Percentiles rank a stretch among this genome's conserved stretches.
Conservation (phyloP, 495 filamentous ascomycete genomes). For the Penicillium bialowiezense region DNA sequence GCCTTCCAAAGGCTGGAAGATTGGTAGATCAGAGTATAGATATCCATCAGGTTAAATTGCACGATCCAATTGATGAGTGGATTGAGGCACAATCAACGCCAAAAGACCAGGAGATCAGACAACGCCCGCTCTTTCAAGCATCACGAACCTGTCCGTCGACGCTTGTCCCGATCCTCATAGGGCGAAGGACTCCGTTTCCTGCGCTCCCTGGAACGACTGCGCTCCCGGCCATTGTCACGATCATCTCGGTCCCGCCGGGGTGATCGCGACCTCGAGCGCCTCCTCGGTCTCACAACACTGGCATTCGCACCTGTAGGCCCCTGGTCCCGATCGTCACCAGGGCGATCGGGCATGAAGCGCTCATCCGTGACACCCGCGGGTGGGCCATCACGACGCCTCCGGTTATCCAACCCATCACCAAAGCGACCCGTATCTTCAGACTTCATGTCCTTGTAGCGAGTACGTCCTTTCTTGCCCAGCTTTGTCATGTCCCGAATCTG, state of each 20-base stretch:
- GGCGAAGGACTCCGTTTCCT: slow-evolving; percentile 65
- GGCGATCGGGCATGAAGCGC: slow-evolving; percentile 65
- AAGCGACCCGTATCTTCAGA: slow-evolving; percentile 89
- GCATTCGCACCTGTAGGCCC: slow-evolving; percentile 52
- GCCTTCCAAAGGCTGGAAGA: not conserved
- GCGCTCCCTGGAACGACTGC: slow-evolving; percentile 50
- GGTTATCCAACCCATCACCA: slow-evolving; percentile 59
- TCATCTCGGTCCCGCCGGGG: slow-evolving; percentile 30
- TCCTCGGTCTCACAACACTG: slow-evolving; percentile 39
- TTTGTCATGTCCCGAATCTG: slow-evolving; percentile 93
- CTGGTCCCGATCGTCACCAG: slow-evolving; percentile 25
- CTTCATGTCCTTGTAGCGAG: slow-evolving; percentile 83
- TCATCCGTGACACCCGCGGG: slow-evolving; percentile 59
- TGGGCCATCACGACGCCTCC: slow-evolving; percentile 36
- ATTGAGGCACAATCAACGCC: no score
- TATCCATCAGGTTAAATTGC: no score
- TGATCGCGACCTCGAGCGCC: slow-evolving; percentile 33
- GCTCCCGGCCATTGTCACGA: slow-evolving; percentile 6
- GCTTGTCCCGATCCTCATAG: slow-evolving; percentile 64
- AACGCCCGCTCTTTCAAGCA: no score
- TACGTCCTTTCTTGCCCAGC: slow-evolving; percentile 87
- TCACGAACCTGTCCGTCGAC: slow-evolving; percentile 53
- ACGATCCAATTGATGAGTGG: no score
- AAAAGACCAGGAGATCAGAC: no score
- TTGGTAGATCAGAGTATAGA: not conserved